Conservation (phyloP, 2,329 filamentous ascomycete genomes). For the Stagonosporopsis chrysanthemi region DNA sequence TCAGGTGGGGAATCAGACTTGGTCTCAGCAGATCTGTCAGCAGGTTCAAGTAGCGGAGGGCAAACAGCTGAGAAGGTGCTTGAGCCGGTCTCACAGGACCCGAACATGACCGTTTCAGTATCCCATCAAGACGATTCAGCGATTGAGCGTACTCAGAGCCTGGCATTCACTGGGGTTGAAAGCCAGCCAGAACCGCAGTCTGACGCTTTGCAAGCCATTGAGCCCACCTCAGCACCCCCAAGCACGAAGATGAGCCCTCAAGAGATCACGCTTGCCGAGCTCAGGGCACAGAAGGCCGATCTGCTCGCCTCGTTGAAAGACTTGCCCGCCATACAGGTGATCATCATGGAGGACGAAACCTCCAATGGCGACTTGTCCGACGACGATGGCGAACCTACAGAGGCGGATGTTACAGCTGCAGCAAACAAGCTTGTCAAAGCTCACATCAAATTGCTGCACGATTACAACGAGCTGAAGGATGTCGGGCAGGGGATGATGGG, state of each 20-base stretch:
- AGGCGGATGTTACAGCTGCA: slow-evolving; percentile 48
- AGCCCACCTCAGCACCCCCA: not conserved
- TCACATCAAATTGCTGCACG: slow-evolving; percentile 71
- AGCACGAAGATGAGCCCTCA: slow-evolving; percentile 44
- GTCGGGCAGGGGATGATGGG: slow-evolving; percentile 71
- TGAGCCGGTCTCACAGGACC: not conserved
- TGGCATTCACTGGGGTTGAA: not conserved
- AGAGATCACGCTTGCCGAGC: slow-evolving; percentile 56
- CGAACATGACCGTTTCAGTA: not conserved
- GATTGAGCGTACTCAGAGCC: too few relatives aligned
- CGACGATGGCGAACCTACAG: slow-evolving; percentile 35
- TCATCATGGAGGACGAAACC: slow-evolving; percentile 41
- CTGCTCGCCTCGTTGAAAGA: slow-evolving; percentile 44
- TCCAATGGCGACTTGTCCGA: slow-evolving; percentile 23
- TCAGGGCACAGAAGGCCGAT: slow-evolving; percentile 53
- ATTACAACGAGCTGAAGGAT: slow-evolving; percentile 77
- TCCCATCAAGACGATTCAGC: not conserved
- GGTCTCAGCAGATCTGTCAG: not conserved
- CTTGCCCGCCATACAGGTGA: slow-evolving; percentile 43
- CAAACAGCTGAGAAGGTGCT: not conserved
- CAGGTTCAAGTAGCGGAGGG: not conserved
- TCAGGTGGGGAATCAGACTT: too few relatives aligned
- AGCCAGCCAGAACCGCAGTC: not conserved
- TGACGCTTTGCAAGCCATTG: not conserved
- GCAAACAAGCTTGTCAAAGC: slow-evolving; percentile 64